Percentiles rank a stretch among this genome's conserved stretches.
Conservation (phyloP, 1,284 basidiomycete species). For the Mycosarcoma mackinlayi region DNA sequence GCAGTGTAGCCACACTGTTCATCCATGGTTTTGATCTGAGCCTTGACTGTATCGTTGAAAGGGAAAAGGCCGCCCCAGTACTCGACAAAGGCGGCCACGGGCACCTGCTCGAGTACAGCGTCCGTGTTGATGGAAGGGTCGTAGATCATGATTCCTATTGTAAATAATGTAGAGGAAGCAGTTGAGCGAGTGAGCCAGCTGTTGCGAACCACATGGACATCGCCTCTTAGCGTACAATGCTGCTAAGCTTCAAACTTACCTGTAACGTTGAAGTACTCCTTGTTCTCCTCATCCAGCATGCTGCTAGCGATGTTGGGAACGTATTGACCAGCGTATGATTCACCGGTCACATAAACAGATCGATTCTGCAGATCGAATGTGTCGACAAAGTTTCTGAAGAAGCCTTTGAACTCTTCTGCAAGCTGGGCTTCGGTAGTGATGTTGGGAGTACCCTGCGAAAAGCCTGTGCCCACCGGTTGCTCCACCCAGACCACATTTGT, state of each 20-base stretch:
- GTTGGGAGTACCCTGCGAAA: slow-evolving; percentile 78
- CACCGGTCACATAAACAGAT: slow-evolving; percentile 56
- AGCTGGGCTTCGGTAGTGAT: slow-evolving; percentile 70
- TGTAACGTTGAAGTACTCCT: slow-evolving; percentile 57
- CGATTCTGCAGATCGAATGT: slow-evolving; percentile 55
- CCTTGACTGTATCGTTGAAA: slow-evolving; percentile 44
- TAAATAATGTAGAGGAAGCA: too few species aligned
- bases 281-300: slow-evolving; percentile 48
- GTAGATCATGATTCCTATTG: slow-evolving; percentile 62
- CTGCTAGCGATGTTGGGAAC: slow-evolving; percentile 82
- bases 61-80: slow-evolving; percentile 39
- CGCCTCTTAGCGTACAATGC: too few species aligned
- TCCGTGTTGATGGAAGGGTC: slow-evolving; percentile 60
- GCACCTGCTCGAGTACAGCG: slow-evolving; percentile 48
- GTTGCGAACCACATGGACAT: too few species aligned
- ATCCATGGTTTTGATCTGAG: slow-evolving; percentile 36
- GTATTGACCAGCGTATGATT: slow-evolving; percentile 96
- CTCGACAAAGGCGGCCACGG: slow-evolving; percentile 43
- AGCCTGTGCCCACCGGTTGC: slow-evolving; percentile 85
- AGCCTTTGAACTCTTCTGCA: slow-evolving; percentile 67
- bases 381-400: slow-evolving; percentile 56
- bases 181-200: too few species aligned
- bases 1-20: slow-evolving; percentile 50
- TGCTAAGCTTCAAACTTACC: too few species aligned
- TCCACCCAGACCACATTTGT: slow-evolving; percentile 80